These are phyloP conservation scores for Rhodotorula babjevae DNA, from an alignment of 768 basidiomycete species.

Conservation along the genomic window DNA sequence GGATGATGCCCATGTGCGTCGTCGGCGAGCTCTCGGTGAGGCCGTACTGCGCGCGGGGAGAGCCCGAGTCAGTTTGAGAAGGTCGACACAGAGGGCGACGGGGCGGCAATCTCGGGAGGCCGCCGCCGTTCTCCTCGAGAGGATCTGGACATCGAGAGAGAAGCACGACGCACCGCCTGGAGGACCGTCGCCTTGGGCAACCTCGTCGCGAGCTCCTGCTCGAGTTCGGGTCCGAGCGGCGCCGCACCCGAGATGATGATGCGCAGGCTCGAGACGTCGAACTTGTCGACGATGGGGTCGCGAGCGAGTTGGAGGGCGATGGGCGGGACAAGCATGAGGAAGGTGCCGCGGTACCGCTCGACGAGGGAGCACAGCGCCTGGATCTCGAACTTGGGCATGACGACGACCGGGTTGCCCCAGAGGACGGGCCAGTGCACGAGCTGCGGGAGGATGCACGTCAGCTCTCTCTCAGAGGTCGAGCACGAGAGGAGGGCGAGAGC, in stretches of 20 bases:
- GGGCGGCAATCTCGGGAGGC: no score
- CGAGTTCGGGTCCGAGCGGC: conserved; percentile 41
- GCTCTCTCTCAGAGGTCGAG: no score
- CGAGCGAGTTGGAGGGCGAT: conserved; percentile 38
- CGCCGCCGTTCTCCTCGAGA: no score
- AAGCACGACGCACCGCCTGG: neutral
- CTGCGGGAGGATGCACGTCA: conserved; percentile 45
- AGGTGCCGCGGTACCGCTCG: conserved; percentile 60
- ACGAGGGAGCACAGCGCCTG: conserved; percentile 62
- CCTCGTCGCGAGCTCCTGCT: conserved; percentile 26
- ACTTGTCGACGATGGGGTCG: conserved; percentile 35
- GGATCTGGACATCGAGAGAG: neutral
- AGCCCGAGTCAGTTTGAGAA: no score
- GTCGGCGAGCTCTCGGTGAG: conserved; percentile 38
- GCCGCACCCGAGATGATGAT: conserved; percentile 41
- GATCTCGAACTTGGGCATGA: conserved; percentile 69
- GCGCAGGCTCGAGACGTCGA: conserved; percentile 35
- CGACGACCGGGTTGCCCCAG: conserved; percentile 54
- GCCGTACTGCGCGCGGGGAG: conserved; percentile 17
- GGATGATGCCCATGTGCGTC: conserved; percentile 18
- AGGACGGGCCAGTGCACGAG: conserved; percentile 60
- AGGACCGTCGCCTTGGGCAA: conserved; percentile 17
- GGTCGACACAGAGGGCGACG: neutral
- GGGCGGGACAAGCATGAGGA: conserved; percentile 42
- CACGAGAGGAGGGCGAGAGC: neutral